Evolutionary conservation across 257 asterid species (phyloP), one percentile per base, ranked within the genome.

Genomic region (Cinchona pubescens): DNA sequence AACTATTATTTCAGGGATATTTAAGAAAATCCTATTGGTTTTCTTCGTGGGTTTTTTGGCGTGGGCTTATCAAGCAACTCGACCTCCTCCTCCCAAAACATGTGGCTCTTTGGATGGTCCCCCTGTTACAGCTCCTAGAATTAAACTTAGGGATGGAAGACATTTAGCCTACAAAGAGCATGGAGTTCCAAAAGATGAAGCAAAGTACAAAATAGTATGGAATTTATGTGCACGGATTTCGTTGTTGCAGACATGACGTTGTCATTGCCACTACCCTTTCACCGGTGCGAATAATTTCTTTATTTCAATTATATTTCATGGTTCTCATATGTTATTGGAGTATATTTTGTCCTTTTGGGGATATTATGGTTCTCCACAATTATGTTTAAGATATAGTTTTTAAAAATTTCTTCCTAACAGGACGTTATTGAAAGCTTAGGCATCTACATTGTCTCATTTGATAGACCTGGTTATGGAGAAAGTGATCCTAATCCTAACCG

Each of bases 401-500:
- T 30, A 16, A 25, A 21, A 4, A 15, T 29, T 40, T 38, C 1
- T 46, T 42, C 29, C 15, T 56, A 53, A 5, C 89, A 92, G 98
- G 97, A 87, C 75, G 70, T 87, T 29, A 70, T 87, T 48, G 89
- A 92, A 78, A 87, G 82, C 77, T 74, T 88, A 79, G 92, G 90
- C 73, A 76, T 94, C 65, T 85, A 90, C 85, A 78, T 90, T 12
- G 91, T 92, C 67, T 86, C 97, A 30, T 86, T 94, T 62, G 98
- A 94, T 77, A 87, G 97, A 66, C 92, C 98, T 51, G 98, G 98
- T 77, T 94, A 94, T 83, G 97, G 97, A 53, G 95, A 94, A 85
- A 94, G 98, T 76, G 97, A 89, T 76, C 97, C 96, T 75, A 81
- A 90, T 80, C 94, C 96, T 19, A 79, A 73, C 21, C 86, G 87